Conservation (phyloP, 371 early-diverging fungal species). For the Scutellospora calospora region DNA sequence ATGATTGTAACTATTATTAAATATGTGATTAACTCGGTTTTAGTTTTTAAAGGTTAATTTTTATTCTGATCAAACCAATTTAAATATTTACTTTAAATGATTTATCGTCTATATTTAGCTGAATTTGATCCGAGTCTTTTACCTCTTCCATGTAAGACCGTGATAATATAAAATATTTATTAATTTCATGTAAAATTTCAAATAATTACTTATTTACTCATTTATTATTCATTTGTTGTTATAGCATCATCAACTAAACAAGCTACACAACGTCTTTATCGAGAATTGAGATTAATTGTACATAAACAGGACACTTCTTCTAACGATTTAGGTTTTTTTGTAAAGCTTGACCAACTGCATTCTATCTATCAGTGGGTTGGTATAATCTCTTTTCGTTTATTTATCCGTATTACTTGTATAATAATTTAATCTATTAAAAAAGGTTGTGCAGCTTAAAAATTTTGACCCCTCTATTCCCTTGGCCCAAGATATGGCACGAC, state of each 20-base stretch:
- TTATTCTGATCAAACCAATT: no score
- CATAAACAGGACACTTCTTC: constrained; percentile 36
- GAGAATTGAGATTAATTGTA: constrained; percentile 40
- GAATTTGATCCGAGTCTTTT: constrained; percentile 45
- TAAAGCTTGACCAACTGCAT: constrained; percentile 33
- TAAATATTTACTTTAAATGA: no score
- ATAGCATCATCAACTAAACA: constrained; percentile 33
- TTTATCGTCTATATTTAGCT: no score
- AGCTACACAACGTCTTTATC: constrained; percentile 44
- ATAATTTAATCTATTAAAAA: not conserved
- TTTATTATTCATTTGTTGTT: not conserved
- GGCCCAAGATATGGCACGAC: constrained; percentile 44
- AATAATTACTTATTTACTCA: not conserved
- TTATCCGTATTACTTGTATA: not conserved
- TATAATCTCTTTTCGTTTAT: not conserved
- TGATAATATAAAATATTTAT: not conserved
- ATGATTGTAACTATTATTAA: no score
- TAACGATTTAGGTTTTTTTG: constrained; percentile 41
- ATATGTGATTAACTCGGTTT: no score
- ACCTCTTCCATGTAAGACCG: constrained; percentile 37
- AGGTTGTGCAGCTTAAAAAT: constrained; percentile 46
- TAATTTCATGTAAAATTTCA: not conserved
- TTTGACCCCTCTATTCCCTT: constrained; percentile 45
- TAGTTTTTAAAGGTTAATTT: no score
- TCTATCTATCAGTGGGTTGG: constrained; percentile 46